These are phyloP conservation scores for Linnemannia hyalina DNA, from an alignment of 192 early-diverging fungal genomes.

Conservation along the genomic window DNA sequence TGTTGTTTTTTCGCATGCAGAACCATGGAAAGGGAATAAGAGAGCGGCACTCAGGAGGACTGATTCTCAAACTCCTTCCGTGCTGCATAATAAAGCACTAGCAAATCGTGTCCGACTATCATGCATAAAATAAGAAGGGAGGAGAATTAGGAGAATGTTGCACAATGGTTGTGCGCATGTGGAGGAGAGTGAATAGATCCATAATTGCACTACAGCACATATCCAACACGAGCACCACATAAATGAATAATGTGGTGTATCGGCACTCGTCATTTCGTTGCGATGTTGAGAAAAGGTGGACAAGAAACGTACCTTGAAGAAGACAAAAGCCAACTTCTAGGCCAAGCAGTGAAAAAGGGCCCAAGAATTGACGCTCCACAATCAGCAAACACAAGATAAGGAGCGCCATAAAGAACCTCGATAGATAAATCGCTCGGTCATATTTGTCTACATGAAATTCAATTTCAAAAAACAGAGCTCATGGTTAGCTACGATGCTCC, in stretches of 20 bases:
- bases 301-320: slow-evolving; percentile 28
- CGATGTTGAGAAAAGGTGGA: too few species aligned
- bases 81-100: slow-evolving; percentile 45
- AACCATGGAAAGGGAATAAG: neutral
- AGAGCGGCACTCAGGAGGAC: neutral
- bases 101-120: slow-evolving; percentile 34
- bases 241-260: too few species aligned
- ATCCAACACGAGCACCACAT: neutral
- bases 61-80: slow-evolving; percentile 28
- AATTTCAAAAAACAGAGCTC: neutral
- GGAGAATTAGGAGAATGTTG: neutral
- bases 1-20: neutral
- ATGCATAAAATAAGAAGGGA: neutral
- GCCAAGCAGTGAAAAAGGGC: slow-evolving; percentile 31
- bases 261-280: too few species aligned
- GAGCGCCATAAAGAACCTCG: slow-evolving; percentile 35
- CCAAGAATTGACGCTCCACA: slow-evolving; percentile 32
- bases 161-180: neutral
- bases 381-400: slow-evolving; percentile 27
- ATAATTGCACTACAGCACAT: neutral
- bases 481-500: neutral
- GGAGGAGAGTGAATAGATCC: neutral
- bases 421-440: slow-evolving; percentile 40
- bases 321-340: slow-evolving; percentile 39
- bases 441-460: slow-evolving; percentile 27